These are phyloP conservation scores for Blumeriella jaapii DNA, from an alignment of 2,329 filamentous ascomycete genomes.

Conservation along the genomic window DNA sequence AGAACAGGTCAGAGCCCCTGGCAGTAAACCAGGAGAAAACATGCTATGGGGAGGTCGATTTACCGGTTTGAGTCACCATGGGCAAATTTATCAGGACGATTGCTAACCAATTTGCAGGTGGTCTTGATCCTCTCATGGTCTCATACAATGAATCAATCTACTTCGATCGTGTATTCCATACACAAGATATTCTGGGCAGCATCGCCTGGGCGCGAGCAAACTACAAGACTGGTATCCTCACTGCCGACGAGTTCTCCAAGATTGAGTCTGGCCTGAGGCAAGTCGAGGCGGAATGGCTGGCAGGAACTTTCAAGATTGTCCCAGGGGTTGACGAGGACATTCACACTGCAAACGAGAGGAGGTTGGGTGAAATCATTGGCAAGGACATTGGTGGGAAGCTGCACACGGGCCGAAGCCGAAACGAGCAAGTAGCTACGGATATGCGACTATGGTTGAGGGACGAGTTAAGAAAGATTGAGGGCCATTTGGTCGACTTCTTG, in stretches of 20 bases:
- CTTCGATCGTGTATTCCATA: conserved; percentile 68
- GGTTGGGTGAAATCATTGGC: conserved; percentile 73
- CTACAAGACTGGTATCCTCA: conserved; percentile 62
- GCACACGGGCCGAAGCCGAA: conserved; percentile 77
- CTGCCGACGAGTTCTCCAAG: conserved; percentile 56
- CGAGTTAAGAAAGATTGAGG: conserved; percentile 58
- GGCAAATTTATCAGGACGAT: neutral
- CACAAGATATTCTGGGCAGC: conserved; percentile 67
- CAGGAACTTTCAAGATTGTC: conserved; percentile 38
- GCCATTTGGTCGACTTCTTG: conserved; percentile 56
- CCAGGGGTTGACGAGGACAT: conserved; percentile 46
- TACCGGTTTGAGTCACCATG: conserved; percentile 34
- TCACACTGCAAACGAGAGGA: conserved; percentile 60
- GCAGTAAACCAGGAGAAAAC: conserved; percentile 24
- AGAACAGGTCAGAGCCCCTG: conserved; percentile 19
- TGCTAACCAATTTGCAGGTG: conserved; percentile 39
- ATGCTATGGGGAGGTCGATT: conserved; percentile 53
- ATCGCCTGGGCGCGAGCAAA: conserved; percentile 79
- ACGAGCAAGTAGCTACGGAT: conserved; percentile 83
- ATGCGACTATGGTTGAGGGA: conserved; percentile 84
- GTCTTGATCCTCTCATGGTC: conserved; percentile 75
- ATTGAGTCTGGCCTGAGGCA: conserved; percentile 60
- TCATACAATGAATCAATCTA: conserved; percentile 74
- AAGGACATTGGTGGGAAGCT: conserved; percentile 79
- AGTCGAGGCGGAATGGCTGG: conserved; percentile 43